Percentiles rank a stretch among this genome's conserved stretches.
phyloP scores from a whole-genome alignment of 352 stramenopile genomes.

The Pelagophyceae sp. region DNA sequence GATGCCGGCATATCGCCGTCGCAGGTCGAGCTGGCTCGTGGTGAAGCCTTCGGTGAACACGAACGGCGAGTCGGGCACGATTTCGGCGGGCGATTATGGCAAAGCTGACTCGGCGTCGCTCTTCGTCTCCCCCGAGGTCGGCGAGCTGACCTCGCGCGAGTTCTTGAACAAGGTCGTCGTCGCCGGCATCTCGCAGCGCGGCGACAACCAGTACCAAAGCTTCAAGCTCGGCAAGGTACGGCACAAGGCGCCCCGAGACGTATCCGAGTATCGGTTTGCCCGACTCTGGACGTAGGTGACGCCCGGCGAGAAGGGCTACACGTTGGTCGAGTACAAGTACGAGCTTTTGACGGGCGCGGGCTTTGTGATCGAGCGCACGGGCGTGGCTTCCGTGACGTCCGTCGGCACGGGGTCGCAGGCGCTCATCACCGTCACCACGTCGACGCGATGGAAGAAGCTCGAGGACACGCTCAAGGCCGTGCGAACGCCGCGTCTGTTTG shows the following conservation, averaged over 20 bases:
- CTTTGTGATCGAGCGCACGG: conserved; percentile 61
- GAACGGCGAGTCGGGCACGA: conserved; percentile 66
- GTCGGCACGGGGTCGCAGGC: conserved; percentile 51
- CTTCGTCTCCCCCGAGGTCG: conserved; percentile 39
- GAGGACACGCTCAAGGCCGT: conserved; percentile 42
- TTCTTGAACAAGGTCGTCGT: conserved; percentile 48
- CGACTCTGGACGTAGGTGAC: conserved; percentile 23
- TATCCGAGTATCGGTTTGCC: too few species aligned
- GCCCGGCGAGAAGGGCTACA: conserved; percentile 46
- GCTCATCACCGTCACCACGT: conserved; percentile 55
- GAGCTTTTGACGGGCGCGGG: conserved; percentile 62
- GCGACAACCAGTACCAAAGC: conserved; percentile 62
- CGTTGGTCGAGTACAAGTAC: conserved; percentile 67
- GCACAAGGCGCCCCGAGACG: too few species aligned
- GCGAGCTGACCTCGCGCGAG: conserved; percentile 35
- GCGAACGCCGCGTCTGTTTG: too few species aligned
- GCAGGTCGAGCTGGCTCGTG: conserved; percentile 55
- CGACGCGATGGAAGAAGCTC: conserved; percentile 50
- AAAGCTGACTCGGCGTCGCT: conserved; percentile 62
- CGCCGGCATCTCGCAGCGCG: conserved; percentile 56
- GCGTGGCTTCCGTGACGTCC: conserved; percentile 55
- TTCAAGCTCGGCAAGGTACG: conserved; percentile 58
- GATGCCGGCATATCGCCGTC: background rate
- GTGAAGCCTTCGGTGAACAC: conserved; percentile 57
- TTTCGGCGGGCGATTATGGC: conserved; percentile 63